A percentile compares a stretch with the other conserved stretches of the same genome.
Evolutionary conservation across 1,284 basidiomycete genomes (phyloP).

Genomic region (Boletus nobilissimus): DNA sequence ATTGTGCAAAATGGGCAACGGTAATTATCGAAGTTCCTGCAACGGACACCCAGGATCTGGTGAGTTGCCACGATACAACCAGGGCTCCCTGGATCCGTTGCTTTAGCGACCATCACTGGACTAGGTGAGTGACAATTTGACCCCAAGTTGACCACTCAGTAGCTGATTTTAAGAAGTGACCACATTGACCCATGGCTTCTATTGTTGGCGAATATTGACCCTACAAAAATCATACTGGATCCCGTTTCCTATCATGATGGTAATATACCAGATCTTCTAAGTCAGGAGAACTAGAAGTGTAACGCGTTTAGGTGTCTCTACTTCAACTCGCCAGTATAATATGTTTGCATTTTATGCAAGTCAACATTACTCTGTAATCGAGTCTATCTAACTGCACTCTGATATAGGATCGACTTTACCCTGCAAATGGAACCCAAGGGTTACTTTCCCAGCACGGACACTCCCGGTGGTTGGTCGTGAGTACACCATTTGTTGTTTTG

Average conservation of each 20-base stretch:
- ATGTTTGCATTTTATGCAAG: constrained; percentile 3
- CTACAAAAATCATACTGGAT: constrained; percentile 20
- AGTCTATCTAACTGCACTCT: background rate
- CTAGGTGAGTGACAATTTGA: no score
- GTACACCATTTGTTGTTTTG: background rate
- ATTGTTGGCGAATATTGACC: constrained; percentile 38
- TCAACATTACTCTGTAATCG: background rate
- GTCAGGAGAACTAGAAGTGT: background rate
- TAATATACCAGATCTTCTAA: background rate
- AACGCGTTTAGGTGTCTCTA: constrained; percentile 23
- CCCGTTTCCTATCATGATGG: constrained; percentile 34
- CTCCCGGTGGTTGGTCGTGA: constrained; percentile 25
- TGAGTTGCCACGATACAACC: no score
- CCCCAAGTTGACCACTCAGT: no score
- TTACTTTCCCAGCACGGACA: background rate
- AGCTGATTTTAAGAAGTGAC: no score
- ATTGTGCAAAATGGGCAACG: no score
- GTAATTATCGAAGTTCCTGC: no score
- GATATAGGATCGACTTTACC: constrained; percentile 8
- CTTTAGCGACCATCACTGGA: no score
- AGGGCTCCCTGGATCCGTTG: no score
- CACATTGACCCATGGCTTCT: constrained; percentile 36
- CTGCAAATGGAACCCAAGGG: background rate
- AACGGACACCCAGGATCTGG: no score
- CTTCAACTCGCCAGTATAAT: constrained; percentile 34